These are phyloP conservation scores for Rhizopogon vinicolor DNA, from an alignment of 768 basidiomycete species.

Conservation along the genomic window DNA sequence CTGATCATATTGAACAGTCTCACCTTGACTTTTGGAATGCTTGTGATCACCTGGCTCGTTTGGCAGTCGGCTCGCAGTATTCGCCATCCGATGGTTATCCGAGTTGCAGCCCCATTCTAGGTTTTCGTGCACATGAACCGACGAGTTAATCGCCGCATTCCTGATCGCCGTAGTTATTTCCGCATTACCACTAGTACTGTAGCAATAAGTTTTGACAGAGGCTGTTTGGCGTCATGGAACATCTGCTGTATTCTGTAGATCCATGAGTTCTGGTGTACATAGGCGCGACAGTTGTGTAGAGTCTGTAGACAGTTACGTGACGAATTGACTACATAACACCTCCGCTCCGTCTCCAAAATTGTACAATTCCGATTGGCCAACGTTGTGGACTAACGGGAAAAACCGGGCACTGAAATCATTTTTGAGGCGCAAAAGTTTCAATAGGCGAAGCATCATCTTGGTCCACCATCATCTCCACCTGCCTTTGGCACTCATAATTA, in stretches of 20 bases:
- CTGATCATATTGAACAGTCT: conserved; percentile 28
- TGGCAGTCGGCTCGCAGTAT: conserved; percentile 45
- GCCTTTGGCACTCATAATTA: conserved; percentile 5
- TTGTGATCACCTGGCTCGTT: conserved; percentile 45
- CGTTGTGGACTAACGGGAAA: conserved; percentile 14
- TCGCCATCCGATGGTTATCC: conserved; percentile 24
- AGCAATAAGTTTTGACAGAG: background rate
- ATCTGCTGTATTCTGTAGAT: background rate
- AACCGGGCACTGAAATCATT: conserved; percentile 22
- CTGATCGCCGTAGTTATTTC: background rate
- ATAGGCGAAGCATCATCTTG: background rate
- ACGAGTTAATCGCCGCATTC: background rate
- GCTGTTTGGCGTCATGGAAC: background rate
- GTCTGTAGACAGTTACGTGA: background rate
- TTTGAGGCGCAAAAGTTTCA: conserved; percentile 11
- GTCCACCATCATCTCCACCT: conserved; percentile 4
- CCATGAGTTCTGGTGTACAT: background rate
- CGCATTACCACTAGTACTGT: background rate
- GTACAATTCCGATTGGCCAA: conserved; percentile 16
- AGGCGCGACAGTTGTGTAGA: too few relatives aligned
- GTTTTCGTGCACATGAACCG: background rate
- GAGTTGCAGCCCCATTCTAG: conserved; percentile 4
- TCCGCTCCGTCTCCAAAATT: conserved; percentile 1
- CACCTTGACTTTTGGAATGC: conserved; percentile 43
- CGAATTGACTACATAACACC: background rate